Evolutionary conservation across 768 basidiomycete genomes (phyloP), one percentile per base, ranked within the genome.

Genomic region (Mycena capillaripes): DNA sequence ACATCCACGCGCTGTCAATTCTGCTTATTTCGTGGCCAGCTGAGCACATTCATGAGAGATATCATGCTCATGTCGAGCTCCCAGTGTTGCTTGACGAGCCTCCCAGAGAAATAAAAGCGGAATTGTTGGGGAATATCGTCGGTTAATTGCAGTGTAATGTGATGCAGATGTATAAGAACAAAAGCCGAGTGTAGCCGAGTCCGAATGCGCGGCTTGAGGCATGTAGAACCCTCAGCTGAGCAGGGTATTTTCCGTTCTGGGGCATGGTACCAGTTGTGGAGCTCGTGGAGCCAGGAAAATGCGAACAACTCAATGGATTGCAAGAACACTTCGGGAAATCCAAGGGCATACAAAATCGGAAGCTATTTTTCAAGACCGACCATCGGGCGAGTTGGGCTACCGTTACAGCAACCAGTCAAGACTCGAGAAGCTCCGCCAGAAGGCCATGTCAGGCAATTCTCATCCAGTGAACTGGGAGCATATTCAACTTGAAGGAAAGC

Each of bases 121-220:
- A 36, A 17, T 50, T 32, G 63, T 36, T 9, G 12, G 44, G 70
- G 65, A 57, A 29, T 55, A 72, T 66, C 42, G 60, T 72, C 70
- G 70, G 70, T 36, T 38, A 46, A 71, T 71, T 71, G 40, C 19
- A 64, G 44, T 12, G 50, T n/a, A n/a, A 38, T 61, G 55, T 59
- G 48, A 57, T 56, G 2, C 7, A 25, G 57, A 25, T 40, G 55
- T 27, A 50, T 50, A 50, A 46, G 25, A n/a, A 27, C 36, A 5
- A 14, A 27, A 29, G 25, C 23, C 59, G 25, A 23, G 30, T 44
- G 59, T 16, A 46, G 17, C 40, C 42, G 25, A 19, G 21, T 63
- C 23, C 30, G 21, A 32, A 36, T 32, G 29, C 19, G 46, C 46
- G n/a, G n/a, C n/a, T 52, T 50, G 61, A 32, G 21, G 16, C 29